Percentiles rank a stretch among this genome's conserved stretches.
phyloP scores from a whole-genome alignment of 768 basidiomycete species.

The Lentinula lateritia region DNA sequence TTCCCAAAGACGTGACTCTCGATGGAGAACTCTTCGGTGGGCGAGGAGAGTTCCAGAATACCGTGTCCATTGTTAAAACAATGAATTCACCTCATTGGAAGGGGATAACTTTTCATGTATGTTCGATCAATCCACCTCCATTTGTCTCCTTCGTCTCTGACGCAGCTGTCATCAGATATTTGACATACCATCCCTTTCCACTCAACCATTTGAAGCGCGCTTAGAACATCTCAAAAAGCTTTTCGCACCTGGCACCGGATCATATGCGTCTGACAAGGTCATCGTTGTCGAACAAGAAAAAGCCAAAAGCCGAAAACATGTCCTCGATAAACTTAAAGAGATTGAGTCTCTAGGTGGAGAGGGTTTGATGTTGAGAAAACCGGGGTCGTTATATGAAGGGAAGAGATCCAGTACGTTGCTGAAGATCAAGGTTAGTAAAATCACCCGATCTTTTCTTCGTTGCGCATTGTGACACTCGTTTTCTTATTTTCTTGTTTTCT shows the following conservation, averaged over 20 bases:
- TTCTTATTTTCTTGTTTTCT: background rate
- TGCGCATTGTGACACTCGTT: background rate
- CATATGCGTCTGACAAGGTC: slow-evolving; percentile 36
- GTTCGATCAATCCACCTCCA: slow-evolving; percentile 1
- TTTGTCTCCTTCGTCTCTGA: background rate
- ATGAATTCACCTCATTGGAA: slow-evolving; percentile 53
- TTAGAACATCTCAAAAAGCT: slow-evolving; percentile 35
- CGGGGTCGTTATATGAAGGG: slow-evolving; percentile 49
- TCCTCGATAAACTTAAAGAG: slow-evolving; percentile 48
- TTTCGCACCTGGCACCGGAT: slow-evolving; percentile 39
- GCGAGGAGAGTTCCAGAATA: slow-evolving; percentile 50
- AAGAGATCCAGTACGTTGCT: slow-evolving; percentile 40
- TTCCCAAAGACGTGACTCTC: slow-evolving; percentile 50
- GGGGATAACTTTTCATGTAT: slow-evolving; percentile 48
- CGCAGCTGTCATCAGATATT: slow-evolving; percentile 38
- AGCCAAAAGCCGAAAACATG: slow-evolving; percentile 41
- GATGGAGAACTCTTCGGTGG: slow-evolving; percentile 59
- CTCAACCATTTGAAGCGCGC: slow-evolving; percentile 47
- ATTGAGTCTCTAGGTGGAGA: slow-evolving; percentile 52
- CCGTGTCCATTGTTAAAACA: slow-evolving; percentile 57
- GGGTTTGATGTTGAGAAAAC: slow-evolving; percentile 51
- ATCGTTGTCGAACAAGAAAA: slow-evolving; percentile 42
- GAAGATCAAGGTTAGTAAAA: slow-evolving; percentile 46
- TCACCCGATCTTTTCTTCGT: background rate
- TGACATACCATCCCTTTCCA: slow-evolving; percentile 46